Percentiles rank a stretch among this genome's conserved stretches.
Conservation (phyloP, 306 rosid species). For the Ammopiptanthus mongolicus region DNA sequence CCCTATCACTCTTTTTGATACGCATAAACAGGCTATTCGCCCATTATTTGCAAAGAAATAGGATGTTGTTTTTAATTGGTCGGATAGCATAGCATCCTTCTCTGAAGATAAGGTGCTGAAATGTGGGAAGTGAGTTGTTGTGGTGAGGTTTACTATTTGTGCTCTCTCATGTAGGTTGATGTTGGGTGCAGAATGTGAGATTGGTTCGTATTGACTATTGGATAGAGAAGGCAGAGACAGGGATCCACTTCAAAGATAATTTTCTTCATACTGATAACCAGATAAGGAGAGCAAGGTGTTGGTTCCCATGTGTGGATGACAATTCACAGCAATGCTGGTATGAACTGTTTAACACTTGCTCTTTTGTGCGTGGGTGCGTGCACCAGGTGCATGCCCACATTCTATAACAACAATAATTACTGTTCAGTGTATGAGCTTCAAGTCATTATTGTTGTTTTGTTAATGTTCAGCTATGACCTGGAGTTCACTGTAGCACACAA, state of each 20-base stretch:
- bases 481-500: constrained; percentile 90
- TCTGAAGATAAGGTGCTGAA: background rate
- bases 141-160: constrained; percentile 47
- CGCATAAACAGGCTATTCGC: background rate
- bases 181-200: constrained; percentile 93
- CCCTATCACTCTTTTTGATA: background rate
- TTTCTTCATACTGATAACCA: constrained; percentile 83
- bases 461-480: constrained; percentile 74
- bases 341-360: constrained; percentile 2
- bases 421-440: background rate
- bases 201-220: constrained; percentile 76
- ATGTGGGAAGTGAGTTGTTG: constrained; percentile 35
- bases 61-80: background rate
- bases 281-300: constrained; percentile 86
- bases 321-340: constrained; percentile 87
- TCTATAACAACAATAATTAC: background rate
- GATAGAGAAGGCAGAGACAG: constrained; percentile 84
- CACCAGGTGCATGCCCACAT: background rate
- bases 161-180: constrained; percentile 71
- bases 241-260: constrained; percentile 54
- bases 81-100: background rate
- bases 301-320: constrained; percentile 97
- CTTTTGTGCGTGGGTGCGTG: background rate
- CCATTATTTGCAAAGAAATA: background rate
- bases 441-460: constrained; percentile 20